Percentiles rank a stretch among this genome's conserved stretches.
Conservation (phyloP, 192 early-diverging fungal species). For the Entomortierella chlamydospora region DNA sequence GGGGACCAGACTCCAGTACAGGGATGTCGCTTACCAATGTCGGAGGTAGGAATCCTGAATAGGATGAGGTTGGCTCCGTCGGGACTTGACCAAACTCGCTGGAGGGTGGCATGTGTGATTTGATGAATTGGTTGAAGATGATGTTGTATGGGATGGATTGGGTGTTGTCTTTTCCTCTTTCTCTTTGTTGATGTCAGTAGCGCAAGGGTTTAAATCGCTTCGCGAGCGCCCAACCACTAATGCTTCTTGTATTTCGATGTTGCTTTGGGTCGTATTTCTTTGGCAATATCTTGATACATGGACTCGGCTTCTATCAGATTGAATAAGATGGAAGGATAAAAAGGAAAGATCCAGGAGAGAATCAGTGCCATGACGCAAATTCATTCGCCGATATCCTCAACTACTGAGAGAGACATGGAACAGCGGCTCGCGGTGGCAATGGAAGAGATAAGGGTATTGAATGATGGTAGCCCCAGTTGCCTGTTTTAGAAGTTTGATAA, state of each 20-base stretch:
- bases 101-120: background rate
- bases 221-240: constrained; percentile 32
- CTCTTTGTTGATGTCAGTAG: background rate
- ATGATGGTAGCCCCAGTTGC: too few relatives aligned
- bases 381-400: too few relatives aligned
- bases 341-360: background rate
- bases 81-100: too few relatives aligned
- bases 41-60: background rate
- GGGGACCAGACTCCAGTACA: background rate
- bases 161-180: background rate
- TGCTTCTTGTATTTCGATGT: constrained; percentile 30
- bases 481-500: too few relatives aligned
- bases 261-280: constrained; percentile 17
- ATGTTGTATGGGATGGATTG: background rate
- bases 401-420: too few relatives aligned
- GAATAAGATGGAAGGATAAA: background rate
- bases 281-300: constrained; percentile 13
- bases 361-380: too few relatives aligned
- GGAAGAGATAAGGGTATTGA: background rate
- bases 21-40: background rate
- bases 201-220: background rate
- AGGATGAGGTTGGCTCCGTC: background rate
- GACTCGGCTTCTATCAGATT: constrained; percentile 17
- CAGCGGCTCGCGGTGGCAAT: too few relatives aligned
- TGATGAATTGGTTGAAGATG: background rate